Evolutionary conservation across 805 yeast genomes (phyloP).

Genomic region (Hermanozyma aechmeae): DNA sequence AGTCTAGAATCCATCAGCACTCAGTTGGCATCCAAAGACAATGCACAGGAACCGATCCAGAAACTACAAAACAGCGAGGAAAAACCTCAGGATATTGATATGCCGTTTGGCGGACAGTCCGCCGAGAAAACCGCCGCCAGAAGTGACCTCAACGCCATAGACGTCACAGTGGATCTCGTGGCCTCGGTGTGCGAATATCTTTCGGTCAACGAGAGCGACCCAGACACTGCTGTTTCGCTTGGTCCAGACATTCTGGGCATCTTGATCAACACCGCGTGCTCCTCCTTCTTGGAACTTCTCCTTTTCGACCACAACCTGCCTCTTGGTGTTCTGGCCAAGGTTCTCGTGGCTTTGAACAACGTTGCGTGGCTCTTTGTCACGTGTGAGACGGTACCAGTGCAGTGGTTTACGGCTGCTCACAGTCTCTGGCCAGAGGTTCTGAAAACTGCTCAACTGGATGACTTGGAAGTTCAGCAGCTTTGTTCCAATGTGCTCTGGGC

Average conservation of each 20-base stretch:
- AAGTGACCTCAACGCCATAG: slow-evolving; percentile 52
- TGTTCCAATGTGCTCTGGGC: slow-evolving; percentile 31
- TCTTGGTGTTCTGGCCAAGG: slow-evolving; percentile 40
- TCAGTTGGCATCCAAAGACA: slow-evolving; percentile 14
- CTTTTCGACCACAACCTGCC: slow-evolving; percentile 20
- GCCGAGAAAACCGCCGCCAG: slow-evolving; percentile 37
- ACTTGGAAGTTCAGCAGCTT: slow-evolving; percentile 19
- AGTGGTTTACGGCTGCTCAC: slow-evolving; percentile 26
- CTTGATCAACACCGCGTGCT: slow-evolving; percentile 15
- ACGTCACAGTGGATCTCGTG: slow-evolving; percentile 63
- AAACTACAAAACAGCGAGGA: slow-evolving; percentile 7
- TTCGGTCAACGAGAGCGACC: slow-evolving; percentile 19
- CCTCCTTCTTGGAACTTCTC: slow-evolving; percentile 29
- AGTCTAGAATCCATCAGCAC: too few species aligned
- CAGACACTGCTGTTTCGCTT: slow-evolving; percentile 13
- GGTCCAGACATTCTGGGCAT: slow-evolving; percentile 10
- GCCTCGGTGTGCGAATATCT: slow-evolving; percentile 63
- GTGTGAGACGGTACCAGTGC: slow-evolving; percentile 19
- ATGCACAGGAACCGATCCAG: slow-evolving; percentile 27
- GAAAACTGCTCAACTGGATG: slow-evolving; percentile 5
- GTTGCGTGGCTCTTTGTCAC: slow-evolving; percentile 47
- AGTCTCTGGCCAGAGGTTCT: slow-evolving; percentile 21
- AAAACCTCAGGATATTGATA: slow-evolving; percentile 15
- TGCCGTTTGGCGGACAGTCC: slow-evolving; percentile 14
- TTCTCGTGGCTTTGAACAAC: slow-evolving; percentile 64